Evolutionary conservation across 176 grass and related monocot genomes (phyloP), one percentile per base, ranked within the genome.

Genomic region (Hyparrhenia diplandra): DNA sequence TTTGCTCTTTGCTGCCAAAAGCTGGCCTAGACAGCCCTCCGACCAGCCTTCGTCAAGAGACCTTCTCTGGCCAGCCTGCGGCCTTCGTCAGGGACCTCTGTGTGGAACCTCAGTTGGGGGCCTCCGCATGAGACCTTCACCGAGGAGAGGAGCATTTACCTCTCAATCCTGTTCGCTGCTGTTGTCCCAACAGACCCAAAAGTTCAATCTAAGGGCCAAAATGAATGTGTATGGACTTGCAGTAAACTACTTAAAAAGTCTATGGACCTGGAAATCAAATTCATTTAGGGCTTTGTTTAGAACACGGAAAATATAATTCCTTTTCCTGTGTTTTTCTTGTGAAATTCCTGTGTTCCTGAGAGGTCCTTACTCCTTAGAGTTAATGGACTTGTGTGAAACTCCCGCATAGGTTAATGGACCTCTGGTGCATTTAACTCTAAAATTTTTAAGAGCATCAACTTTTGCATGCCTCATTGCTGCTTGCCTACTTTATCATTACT

Each of bases 401-500:
- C 25, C 5, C 25, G 30, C 59, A 62, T 29, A 29, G 30, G 25
- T 16, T 30, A 62, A 62, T 62, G 11, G 59, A 62, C 59, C 59
- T 14, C 4, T 62, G 5, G 23, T 62, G 59, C 59, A 30, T 62
- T 14, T 13, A 62, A 62, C 27, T 14, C 59, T 62, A 59, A 59
- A 59, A 24, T 59, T 59, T 25, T n/a, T 59, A 8, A 59, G n/a
- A 59, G n/a, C 9, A 59, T 59, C 9, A 24, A 25, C 75, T 64
- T 41, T 65, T 66, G 58, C 47, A 81, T 81, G 40, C 65, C 23
- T 81, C 16, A 7, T 79, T 55, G 1, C 59, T 46, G 21, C 27
- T 79, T 74, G 55, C 6, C 40, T 64, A n/a, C 60, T 47, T 78
- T 80, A 49, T 54, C 80, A 36, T 27, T 47, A 42, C 37, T 76